Base-by-base conservation (phyloP, 805 yeast genomes). In the Ogataea minuta region DNA sequence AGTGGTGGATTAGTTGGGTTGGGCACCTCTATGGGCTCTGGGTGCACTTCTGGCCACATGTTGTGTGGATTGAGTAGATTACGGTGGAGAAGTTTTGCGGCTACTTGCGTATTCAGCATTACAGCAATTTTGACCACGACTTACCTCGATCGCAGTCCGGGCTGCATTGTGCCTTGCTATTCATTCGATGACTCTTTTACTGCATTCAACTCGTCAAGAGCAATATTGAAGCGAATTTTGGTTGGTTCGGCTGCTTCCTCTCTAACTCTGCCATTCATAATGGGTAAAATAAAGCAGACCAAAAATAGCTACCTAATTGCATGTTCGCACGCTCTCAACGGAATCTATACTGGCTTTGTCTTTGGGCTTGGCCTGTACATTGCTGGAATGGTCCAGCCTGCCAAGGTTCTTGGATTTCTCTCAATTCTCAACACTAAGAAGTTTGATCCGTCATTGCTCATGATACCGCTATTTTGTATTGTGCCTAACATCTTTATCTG, bases 31-130 rank as follows among this genome's bases (percentile, higher is more conserved):
- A 50, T 61, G 23, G 79, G 75, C 0, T 57, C 64, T 21, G 80
- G 79, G 2, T 75, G 80, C 40, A 75, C 79, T 1, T 72, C 78
- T 0, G 80, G 80, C 3, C 79, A 75, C 47, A 71, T 75, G 76
- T 54, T 75, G 5, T 59, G 63, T 13, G 80, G 80, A 0, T 36
- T 74, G n/a, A 67, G 77, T 8, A 57, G 79, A 32, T 47, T 70
- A 4, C 57, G 77, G 31, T 35, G 57, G 39, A 56, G 79, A 44
- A 69, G 76, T 12, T 36, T 74, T 10, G 66, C 66, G 6, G 77
- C 80, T 1, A 71, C 77, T 1, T 43, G 47, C 4, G 45, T 59
- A 1, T 75, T 75, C 42, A 44, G 60, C 3, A 6, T 52, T 2
- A 45, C 59, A 6, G 78, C 71, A 0, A 62, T 68, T 23, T 6